Conservation (phyloP, 2,329 filamentous ascomycete species). For the Rhinocladiella mackenziei region DNA sequence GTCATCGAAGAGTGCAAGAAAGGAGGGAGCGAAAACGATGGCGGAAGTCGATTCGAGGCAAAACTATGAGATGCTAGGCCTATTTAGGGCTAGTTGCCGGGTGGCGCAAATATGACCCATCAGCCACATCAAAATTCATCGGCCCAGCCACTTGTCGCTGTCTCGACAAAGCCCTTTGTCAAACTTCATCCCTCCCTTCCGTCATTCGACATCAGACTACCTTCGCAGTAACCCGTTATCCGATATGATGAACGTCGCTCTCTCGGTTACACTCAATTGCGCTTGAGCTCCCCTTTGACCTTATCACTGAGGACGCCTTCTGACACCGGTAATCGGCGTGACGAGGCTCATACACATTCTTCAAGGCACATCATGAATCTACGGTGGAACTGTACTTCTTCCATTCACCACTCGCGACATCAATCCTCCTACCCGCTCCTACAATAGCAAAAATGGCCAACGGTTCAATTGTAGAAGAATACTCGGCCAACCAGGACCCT, state of each 20-base stretch:
- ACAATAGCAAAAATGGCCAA: background rate
- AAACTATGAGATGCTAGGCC: background rate
- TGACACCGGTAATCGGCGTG: too few species aligned
- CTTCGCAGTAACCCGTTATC: too few species aligned
- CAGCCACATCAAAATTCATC: background rate
- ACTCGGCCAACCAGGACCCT: constrained; percentile 3
- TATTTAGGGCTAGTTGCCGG: background rate
- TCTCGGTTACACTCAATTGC: too few species aligned
- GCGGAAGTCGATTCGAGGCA: background rate
- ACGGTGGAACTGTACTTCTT: background rate
- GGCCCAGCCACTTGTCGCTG: too few species aligned
- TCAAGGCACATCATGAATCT: background rate
- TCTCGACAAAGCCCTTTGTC: too few species aligned
- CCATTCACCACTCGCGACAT: too few species aligned
- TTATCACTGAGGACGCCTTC: too few species aligned
- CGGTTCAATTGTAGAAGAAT: constrained; percentile 27
- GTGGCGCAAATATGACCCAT: background rate
- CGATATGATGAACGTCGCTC: too few species aligned
- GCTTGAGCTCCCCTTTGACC: too few species aligned
- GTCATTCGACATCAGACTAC: background rate
- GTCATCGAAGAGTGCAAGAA: too few species aligned
- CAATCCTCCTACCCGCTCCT: too few species aligned
- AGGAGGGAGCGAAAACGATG: background rate
- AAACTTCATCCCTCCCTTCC: background rate
- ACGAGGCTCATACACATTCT: too few species aligned